Conservation (phyloP, 2,329 filamentous ascomycete genomes). For the Mollisiaceae sp. region DNA sequence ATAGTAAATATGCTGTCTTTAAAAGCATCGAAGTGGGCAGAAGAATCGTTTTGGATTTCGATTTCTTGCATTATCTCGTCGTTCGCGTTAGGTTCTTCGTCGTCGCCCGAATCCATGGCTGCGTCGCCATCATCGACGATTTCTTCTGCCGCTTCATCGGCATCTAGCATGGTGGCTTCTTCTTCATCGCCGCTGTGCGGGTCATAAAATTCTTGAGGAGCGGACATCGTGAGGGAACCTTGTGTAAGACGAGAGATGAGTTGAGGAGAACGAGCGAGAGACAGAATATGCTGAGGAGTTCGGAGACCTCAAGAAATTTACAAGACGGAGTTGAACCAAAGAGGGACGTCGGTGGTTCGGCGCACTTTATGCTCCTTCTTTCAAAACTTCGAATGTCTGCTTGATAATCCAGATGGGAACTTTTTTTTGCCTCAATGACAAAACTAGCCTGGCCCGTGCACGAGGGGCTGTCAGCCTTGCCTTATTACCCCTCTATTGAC, state of each 20-base stretch:
- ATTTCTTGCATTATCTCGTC: constrained; percentile 69
- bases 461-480: neutral
- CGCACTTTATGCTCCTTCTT: constrained; percentile 14
- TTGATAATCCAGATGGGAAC: constrained; percentile 29
- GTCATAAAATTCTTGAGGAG: constrained; percentile 31
- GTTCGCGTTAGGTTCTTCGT: constrained; percentile 62
- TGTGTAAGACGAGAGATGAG: constrained; percentile 1
- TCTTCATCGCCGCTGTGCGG: constrained; percentile 55
- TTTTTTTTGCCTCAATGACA: constrained; percentile 21
- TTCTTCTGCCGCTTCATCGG: constrained; percentile 80
- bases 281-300: neutral
- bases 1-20: constrained; percentile 94
- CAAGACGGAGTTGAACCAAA: neutral
- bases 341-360: constrained; percentile 5
- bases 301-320: neutral
- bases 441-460: constrained; percentile 13
- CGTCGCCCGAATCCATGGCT: constrained; percentile 78
- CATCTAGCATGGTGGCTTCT: constrained; percentile 74
- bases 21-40: constrained; percentile 89
- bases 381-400: constrained; percentile 20
- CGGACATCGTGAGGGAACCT: constrained; percentile 31
- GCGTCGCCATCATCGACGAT: constrained; percentile 72
- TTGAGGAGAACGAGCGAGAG: too few species aligned
- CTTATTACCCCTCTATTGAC: neutral
- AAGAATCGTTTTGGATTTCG: constrained; percentile 85